These are phyloP conservation scores for Microstegium vimineum DNA, from an alignment of 176 grass and related monocot genomes.

Conservation along the genomic window DNA sequence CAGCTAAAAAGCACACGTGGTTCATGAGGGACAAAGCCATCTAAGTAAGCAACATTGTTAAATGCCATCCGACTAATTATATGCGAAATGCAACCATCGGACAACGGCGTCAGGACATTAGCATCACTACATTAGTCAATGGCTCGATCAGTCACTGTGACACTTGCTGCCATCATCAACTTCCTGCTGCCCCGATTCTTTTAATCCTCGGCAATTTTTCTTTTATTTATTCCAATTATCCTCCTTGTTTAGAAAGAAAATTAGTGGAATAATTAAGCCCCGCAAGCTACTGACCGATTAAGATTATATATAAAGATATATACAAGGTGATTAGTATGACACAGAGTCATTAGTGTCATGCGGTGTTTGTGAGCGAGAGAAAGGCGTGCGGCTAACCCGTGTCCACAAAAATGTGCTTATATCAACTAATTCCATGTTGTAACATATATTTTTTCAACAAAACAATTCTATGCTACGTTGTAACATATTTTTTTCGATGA, in stretches of 20 bases:
- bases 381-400: slow-evolving; percentile 20
- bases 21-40: background rate
- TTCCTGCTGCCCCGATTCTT: background rate
- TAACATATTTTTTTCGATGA: background rate
- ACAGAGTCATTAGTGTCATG: background rate
- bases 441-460: background rate
- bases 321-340: slow-evolving; percentile 10
- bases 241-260: background rate
- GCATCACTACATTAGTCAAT: slow-evolving; percentile 8
- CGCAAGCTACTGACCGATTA: background rate
- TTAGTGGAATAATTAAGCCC: background rate
- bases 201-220: background rate
- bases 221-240: background rate
- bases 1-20: background rate
- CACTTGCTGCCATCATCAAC: slow-evolving; percentile 10
- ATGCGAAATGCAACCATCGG: background rate
- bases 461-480: too few relatives aligned
- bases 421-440: too few relatives aligned
- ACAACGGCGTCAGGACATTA: background rate
- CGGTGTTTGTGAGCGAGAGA: background rate
- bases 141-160: background rate
- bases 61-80: background rate
- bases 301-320: background rate
- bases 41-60: background rate
- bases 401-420: too few relatives aligned